Evolutionary conservation across 169 alveolate species (phyloP).

Genomic region (Condylostoma magnum): DNA sequence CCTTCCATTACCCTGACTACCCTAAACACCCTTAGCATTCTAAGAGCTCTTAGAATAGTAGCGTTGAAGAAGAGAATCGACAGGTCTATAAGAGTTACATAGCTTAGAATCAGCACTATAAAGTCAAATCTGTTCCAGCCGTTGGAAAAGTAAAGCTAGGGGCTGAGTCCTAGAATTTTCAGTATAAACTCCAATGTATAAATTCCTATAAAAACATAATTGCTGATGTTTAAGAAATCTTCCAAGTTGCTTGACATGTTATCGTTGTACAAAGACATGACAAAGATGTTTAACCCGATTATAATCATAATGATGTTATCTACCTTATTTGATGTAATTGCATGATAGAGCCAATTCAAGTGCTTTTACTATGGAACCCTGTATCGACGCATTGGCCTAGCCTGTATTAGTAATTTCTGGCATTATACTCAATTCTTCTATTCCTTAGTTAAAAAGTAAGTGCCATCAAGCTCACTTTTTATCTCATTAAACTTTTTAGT

Average conservation of each 20-base stretch:
- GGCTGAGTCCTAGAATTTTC: slow-evolving; percentile 36
- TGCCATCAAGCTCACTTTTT: slow-evolving; percentile 55
- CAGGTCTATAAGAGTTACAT: slow-evolving; percentile 34
- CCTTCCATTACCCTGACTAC: slow-evolving; percentile 72
- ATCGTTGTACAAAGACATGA: slow-evolving; percentile 63
- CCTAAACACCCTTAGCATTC: slow-evolving; percentile 80
- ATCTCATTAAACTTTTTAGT: slow-evolving; percentile 71
- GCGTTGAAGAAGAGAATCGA: slow-evolving; percentile 35
- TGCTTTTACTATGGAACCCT: slow-evolving; percentile 51
- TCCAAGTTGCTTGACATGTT: slow-evolving; percentile 41
- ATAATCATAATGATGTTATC: slow-evolving; percentile 49
- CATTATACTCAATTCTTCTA: slow-evolving; percentile 71
- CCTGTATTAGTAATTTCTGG: slow-evolving; percentile 56
- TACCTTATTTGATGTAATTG: slow-evolving; percentile 52
- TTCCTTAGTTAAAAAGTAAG: slow-evolving; percentile 59
- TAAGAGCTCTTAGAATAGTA: slow-evolving; percentile 70
- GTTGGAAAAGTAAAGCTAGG: slow-evolving; percentile 59
- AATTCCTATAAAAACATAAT: slow-evolving; percentile 50
- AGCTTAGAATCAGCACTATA: slow-evolving; percentile 55
- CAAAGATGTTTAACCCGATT: slow-evolving; percentile 63
- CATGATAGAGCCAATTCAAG: slow-evolving; percentile 20
- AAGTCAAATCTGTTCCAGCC: slow-evolving; percentile 82
- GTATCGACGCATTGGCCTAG: slow-evolving; percentile 52
- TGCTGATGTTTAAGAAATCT: slow-evolving; percentile 33
- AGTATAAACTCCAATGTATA: not conserved